phyloP scores from a whole-genome alignment of 805 yeast genomes.

The Groenewaldozyma tartarivorans region DNA sequence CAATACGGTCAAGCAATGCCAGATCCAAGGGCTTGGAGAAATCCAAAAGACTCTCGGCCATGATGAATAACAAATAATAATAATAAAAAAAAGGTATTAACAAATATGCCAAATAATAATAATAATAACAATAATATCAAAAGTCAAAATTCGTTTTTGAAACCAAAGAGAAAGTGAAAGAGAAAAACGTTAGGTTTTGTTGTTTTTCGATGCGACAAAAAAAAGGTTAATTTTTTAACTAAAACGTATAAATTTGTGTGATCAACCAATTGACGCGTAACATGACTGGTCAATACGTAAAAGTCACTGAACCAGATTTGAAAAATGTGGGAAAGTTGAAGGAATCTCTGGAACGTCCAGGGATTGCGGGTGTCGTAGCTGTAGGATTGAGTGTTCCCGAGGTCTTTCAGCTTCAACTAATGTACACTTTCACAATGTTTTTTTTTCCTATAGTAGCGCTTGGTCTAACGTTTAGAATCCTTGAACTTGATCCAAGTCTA shows the following conservation, averaged over 20 bases:
- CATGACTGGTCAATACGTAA: background rate
- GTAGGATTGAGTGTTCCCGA: background rate
- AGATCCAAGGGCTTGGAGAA: slow-evolving; percentile 79
- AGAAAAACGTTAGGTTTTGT: background rate
- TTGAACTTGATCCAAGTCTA: background rate
- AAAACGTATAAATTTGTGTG: too few relatives aligned
- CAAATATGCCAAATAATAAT: background rate
- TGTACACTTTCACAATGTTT: background rate
- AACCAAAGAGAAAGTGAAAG: background rate
- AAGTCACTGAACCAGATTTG: background rate
- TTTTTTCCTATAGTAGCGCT: background rate
- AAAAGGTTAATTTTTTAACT: background rate
- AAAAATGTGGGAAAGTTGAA: background rate
- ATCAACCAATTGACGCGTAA: too few relatives aligned
- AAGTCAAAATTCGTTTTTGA: too few relatives aligned
- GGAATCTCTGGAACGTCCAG: background rate
- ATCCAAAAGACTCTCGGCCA: slow-evolving; percentile 87
- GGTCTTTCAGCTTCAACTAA: background rate
- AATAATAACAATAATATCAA: background rate
- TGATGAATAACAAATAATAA: too few relatives aligned
- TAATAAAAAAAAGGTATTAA: too few relatives aligned
- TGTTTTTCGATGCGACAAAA: too few relatives aligned
- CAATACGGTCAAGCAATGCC: slow-evolving; percentile 69
- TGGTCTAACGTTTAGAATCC: background rate
- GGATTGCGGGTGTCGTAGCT: background rate